A percentile compares a stretch with the other conserved stretches of the same genome.
Conservation (phyloP, 169 alveolate species). For the Eimeria falciformis region DNA sequence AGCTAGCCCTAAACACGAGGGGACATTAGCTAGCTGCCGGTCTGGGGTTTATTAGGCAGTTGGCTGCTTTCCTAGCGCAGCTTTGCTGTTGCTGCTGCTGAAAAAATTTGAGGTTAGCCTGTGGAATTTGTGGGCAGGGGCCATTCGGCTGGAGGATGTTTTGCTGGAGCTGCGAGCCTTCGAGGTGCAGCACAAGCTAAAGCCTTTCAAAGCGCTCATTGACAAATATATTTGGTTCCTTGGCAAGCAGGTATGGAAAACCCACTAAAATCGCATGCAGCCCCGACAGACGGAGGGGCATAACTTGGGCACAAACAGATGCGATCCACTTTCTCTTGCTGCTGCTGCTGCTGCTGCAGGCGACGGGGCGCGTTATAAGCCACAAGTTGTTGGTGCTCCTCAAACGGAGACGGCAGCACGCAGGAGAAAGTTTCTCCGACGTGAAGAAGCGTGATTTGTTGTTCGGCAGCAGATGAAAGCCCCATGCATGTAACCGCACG, state of each 20-base stretch:
- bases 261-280: background rate
- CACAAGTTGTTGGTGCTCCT: slow-evolving; percentile 27
- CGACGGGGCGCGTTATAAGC: slow-evolving; percentile 41
- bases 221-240: slow-evolving; percentile 76
- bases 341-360: slow-evolving; percentile 60
- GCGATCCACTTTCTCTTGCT: background rate
- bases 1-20: too few species aligned
- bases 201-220: slow-evolving; percentile 60
- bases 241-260: slow-evolving; percentile 69
- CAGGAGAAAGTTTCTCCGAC: slow-evolving; percentile 42
- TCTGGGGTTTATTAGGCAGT: too few species aligned
- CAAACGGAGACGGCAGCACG: slow-evolving; percentile 49
- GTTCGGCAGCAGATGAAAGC: slow-evolving; percentile 4
- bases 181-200: slow-evolving; percentile 59
- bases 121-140: slow-evolving; percentile 21
- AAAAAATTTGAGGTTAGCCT: background rate
- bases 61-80: too few species aligned
- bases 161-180: slow-evolving; percentile 69
- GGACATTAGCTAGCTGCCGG: too few species aligned
- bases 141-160: slow-evolving; percentile 62
- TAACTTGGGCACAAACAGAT: too few species aligned
- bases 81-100: too few species aligned
- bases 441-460: slow-evolving; percentile 9
- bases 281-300: background rate
- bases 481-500: background rate